Conservation (phyloP, 257 asterid genomes). For the Coffea canephora region DNA sequence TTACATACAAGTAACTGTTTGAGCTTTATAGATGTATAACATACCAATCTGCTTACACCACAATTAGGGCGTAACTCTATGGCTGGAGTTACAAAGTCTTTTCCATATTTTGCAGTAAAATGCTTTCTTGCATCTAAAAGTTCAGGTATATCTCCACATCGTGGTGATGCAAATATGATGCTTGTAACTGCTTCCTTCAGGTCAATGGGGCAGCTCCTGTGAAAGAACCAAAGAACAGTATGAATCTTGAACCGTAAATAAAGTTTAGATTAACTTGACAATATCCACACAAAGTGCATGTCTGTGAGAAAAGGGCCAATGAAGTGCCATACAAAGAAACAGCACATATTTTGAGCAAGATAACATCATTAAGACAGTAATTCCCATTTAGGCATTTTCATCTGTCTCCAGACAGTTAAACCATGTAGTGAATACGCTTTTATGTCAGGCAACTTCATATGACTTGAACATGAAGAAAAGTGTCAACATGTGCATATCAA, state of each 20-base stretch:
- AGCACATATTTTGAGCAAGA: not conserved
- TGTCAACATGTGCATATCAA: not conserved
- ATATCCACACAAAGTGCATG: not conserved
- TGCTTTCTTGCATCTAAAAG: conserved; percentile 77
- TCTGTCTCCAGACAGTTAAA: not conserved
- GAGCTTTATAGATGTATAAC: conserved; percentile 13
- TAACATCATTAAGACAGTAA: not conserved
- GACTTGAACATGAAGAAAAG: not conserved
- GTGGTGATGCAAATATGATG: conserved; percentile 78
- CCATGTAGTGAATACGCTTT: not conserved
- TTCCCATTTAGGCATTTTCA: not conserved
- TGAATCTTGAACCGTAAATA: not conserved
- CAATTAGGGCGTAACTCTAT: conserved; percentile 84
- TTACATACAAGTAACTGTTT: conserved; percentile 4
- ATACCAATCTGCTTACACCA: conserved; percentile 95
- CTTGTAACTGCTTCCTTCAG: conserved; percentile 94
- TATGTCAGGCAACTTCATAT: not conserved
- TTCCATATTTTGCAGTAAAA: conserved; percentile 80
- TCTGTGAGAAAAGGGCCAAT: not conserved
- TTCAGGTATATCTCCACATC: conserved; percentile 97
- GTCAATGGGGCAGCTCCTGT: conserved; percentile 91
- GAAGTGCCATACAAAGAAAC: not conserved
- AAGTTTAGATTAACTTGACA: not conserved
- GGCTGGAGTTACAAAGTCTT: conserved; percentile 77
- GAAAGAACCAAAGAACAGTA: conserved; percentile 23